phyloP scores from a whole-genome alignment of 2,329 filamentous ascomycete species.

The Ascocoryne sarcoides region DNA sequence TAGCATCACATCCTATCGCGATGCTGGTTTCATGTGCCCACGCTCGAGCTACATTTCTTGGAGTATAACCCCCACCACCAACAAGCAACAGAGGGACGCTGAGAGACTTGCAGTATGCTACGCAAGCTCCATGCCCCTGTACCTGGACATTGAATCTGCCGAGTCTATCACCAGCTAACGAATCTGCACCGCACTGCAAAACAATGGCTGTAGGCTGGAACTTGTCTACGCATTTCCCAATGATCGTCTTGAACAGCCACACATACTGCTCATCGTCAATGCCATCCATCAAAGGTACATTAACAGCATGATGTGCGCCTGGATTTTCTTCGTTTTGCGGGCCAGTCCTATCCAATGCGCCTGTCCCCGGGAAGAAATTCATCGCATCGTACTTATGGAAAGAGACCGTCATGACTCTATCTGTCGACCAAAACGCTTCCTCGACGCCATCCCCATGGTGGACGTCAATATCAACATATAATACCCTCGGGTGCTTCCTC shows the following conservation, averaged over 20 bases:
- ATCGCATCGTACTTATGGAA: conserved; percentile 92
- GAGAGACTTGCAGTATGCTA: conserved; percentile 77
- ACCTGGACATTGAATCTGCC: conserved; percentile 97
- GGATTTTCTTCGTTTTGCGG: conserved; percentile 75
- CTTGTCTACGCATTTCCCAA: conserved; percentile 67
- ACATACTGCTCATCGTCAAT: conserved; percentile 88
- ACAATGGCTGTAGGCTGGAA: conserved; percentile 90
- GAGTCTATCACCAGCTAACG: conserved; percentile 82
- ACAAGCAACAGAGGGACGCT: conserved; percentile 79
- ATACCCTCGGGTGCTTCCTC: conserved; percentile 69
- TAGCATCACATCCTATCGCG: conserved; percentile 65
- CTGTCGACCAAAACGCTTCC: conserved; percentile 82
- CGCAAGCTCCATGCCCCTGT: conserved; percentile 84
- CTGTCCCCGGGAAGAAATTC: conserved; percentile 84
- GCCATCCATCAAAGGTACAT: conserved; percentile 82
- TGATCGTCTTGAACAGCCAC: conserved; percentile 72
- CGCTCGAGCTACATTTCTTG: conserved; percentile 88
- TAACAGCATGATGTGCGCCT: conserved; percentile 81
- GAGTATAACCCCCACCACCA: conserved; percentile 92
- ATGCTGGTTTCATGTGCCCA: conserved; percentile 97
- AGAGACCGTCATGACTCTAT: conserved; percentile 84
- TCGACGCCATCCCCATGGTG: conserved; percentile 89
- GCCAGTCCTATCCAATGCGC: conserved; percentile 77
- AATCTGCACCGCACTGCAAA: conserved; percentile 92
- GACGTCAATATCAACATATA: conserved; percentile 93